Evolutionary conservation across 208 protist species (phyloP).

Genomic region (Phytomonas francai): DNA sequence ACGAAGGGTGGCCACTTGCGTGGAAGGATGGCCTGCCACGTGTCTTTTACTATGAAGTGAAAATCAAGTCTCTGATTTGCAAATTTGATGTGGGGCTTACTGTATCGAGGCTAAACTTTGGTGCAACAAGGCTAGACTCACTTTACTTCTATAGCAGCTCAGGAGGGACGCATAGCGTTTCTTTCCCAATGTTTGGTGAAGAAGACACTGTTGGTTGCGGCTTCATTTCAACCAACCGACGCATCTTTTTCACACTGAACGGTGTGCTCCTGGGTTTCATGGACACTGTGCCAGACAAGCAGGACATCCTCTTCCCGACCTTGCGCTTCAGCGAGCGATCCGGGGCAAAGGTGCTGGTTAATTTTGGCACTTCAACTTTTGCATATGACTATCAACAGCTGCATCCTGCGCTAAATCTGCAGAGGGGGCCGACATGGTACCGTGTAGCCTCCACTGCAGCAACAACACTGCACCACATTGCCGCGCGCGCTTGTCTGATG

Average conservation of each 20-base stretch:
- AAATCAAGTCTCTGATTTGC: conserved; percentile 27
- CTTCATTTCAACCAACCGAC: conserved; percentile 51
- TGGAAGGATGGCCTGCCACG: conserved; percentile 69
- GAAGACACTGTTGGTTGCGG: conserved; percentile 82
- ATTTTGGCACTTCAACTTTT: conserved; percentile 77
- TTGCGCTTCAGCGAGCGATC: conserved; percentile 55
- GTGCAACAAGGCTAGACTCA: conserved; percentile 19
- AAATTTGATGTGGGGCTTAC: conserved; percentile 34
- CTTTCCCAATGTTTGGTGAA: conserved; percentile 49
- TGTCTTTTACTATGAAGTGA: conserved; percentile 86
- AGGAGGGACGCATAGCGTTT: conserved; percentile 38
- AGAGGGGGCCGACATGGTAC: conserved; percentile 62
- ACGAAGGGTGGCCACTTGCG: conserved; percentile 72
- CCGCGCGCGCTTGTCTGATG: conserved; percentile 50
- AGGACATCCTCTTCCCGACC: conserved; percentile 42
- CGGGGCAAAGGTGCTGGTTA: conserved; percentile 51
- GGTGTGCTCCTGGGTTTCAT: conserved; percentile 67
- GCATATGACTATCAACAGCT: conserved; percentile 74
- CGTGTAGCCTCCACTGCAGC: conserved; percentile 62
- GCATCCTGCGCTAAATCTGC: conserved; percentile 47
- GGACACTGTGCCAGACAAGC: conserved; percentile 25
- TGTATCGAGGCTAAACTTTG: conserved; percentile 5
- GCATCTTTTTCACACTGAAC: conserved; percentile 85
- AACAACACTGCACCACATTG: conserved; percentile 70
- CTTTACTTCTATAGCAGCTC: conserved; percentile 59